Evolutionary conservation across 495 filamentous ascomycete genomes (phyloP).

Genomic region (Cudoniella acicularis): DNA sequence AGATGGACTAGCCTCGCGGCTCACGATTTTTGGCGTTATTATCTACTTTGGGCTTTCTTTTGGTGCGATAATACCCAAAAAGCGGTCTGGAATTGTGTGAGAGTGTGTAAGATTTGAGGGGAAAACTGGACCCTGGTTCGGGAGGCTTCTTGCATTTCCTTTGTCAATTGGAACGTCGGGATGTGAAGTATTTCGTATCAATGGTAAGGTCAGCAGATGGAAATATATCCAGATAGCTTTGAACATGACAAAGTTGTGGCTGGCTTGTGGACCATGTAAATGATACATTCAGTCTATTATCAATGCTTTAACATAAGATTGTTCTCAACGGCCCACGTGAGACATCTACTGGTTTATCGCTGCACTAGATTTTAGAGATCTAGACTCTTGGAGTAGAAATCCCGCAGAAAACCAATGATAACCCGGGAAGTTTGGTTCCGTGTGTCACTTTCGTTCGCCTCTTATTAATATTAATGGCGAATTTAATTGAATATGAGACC

Average conservation of each 20-base stretch:
- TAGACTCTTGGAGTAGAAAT: not conserved
- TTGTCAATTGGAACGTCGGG: not conserved
- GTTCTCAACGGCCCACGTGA: not conserved
- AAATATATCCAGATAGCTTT: not conserved
- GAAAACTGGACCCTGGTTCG: not conserved
- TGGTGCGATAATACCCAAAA: slow-evolving; percentile 26
- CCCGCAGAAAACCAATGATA: not conserved
- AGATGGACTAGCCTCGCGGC: slow-evolving; percentile 46
- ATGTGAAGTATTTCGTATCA: not conserved
- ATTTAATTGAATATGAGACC: too few species aligned
- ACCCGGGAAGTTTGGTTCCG: too few species aligned
- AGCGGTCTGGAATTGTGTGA: slow-evolving; percentile 15
- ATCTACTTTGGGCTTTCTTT: slow-evolving; percentile 17
- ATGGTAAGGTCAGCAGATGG: not conserved
- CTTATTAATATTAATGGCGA: too few species aligned
- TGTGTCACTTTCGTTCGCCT: too few species aligned
- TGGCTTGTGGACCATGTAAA: not conserved
- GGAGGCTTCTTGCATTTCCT: not conserved
- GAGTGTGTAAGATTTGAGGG: slow-evolving; percentile 14
- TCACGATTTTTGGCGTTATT: slow-evolving; percentile 29
- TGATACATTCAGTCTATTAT: not conserved
- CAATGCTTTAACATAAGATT: not conserved
- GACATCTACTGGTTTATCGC: not conserved
- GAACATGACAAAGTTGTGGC: not conserved
- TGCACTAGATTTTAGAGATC: not conserved